These are phyloP conservation scores for Ilyonectria robusta DNA, from an alignment of 2,329 filamentous ascomycete species.

Conservation along the genomic window DNA sequence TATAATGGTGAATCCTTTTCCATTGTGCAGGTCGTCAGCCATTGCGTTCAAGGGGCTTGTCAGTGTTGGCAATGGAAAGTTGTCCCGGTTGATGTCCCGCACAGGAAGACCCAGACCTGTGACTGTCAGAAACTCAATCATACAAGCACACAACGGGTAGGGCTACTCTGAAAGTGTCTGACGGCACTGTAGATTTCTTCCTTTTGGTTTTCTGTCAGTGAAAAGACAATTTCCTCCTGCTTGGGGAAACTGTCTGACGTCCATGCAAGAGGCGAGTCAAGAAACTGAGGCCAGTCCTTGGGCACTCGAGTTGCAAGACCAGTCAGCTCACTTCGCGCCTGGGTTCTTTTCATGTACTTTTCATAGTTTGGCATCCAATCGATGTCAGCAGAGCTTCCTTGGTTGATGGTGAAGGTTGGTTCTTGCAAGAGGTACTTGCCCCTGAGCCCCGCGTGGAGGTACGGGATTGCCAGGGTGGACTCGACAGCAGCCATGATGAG, in stretches of 20 bases:
- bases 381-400: conserved; percentile 12
- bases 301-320: not conserved
- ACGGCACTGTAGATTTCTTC: not conserved
- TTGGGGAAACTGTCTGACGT: not conserved
- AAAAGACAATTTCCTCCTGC: not conserved
- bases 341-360: conserved; percentile 10
- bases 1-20: not conserved
- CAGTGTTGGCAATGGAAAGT: not conserved
- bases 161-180: not conserved
- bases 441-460: not conserved
- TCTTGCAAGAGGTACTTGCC: conserved; percentile 4
- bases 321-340: not conserved
- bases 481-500: not conserved
- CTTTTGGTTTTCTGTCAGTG: not conserved
- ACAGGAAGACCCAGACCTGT: not conserved
- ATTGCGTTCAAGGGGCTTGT: not conserved
- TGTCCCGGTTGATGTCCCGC: not conserved
- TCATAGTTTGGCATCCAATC: conserved; percentile 20
- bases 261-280: conserved; percentile 3
- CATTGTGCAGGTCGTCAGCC: not conserved
- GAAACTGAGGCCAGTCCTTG: not conserved
- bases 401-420: not conserved
- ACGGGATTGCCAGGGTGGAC: not conserved
- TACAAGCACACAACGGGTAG: not conserved
- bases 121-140: not conserved